Evolutionary conservation across 2,329 filamentous ascomycete genomes (phyloP).

Genomic region (Scopulariopsis brevicaulis): DNA sequence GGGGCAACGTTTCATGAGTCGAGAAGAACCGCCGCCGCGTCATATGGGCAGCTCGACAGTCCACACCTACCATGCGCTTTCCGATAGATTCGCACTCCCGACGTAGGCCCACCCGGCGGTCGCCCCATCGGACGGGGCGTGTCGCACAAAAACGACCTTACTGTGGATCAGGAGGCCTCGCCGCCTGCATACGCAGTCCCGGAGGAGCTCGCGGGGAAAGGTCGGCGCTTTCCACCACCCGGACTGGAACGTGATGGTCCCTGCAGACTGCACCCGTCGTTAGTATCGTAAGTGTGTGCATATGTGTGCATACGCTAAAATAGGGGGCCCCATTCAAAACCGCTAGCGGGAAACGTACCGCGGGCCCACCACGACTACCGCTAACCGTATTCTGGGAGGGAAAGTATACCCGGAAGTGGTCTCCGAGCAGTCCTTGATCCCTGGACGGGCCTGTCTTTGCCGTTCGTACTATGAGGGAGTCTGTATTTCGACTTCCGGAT

Average conservation of each 20-base stretch:
- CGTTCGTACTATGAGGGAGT: constrained; percentile 10
- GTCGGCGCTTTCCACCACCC: constrained; percentile 58
- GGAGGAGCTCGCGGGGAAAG: constrained; percentile 63
- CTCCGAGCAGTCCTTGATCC: constrained; percentile 15
- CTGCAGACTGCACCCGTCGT: constrained; percentile 47
- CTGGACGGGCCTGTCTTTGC: constrained; percentile 13
- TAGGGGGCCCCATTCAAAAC: neutral
- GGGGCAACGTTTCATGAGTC: neutral
- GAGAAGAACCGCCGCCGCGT: neutral
- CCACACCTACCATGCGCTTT: constrained; percentile 70
- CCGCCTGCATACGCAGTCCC: constrained; percentile 64
- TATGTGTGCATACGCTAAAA: neutral
- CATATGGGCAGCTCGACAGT: neutral
- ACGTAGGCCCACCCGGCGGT: constrained; percentile 65
- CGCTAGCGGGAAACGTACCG: constrained; percentile 27
- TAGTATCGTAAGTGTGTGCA: neutral
- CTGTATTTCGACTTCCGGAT: constrained; percentile 32
- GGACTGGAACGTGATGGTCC: constrained; percentile 70
- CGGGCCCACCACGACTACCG: constrained; percentile 49
- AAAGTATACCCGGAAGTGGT: constrained; percentile 66
- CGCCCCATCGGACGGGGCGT: constrained; percentile 8
- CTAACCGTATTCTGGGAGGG: constrained; percentile 61
- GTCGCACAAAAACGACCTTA: constrained; percentile 54
- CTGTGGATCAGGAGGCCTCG: constrained; percentile 74
- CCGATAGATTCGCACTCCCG: constrained; percentile 84